phyloP scores from a whole-genome alignment of 768 basidiomycete genomes.

The Mycena pura region DNA sequence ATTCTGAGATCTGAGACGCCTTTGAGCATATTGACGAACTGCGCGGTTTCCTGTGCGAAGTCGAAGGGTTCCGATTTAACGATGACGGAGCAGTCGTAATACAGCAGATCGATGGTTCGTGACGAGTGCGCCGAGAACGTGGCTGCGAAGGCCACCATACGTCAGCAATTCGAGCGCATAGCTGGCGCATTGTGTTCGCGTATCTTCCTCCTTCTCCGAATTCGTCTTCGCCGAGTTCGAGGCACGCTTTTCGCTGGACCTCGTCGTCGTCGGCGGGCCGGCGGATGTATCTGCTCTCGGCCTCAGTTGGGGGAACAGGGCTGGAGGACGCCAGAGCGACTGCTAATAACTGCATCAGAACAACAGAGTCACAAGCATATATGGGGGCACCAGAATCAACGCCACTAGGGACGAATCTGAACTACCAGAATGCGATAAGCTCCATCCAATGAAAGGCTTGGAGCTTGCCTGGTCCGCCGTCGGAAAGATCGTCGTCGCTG shows the following conservation, averaged over 20 bases:
- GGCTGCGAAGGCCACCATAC: too few relatives aligned
- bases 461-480: not conserved
- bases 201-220: not conserved
- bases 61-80: too few relatives aligned
- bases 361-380: not conserved
- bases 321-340: not conserved
- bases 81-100: conserved; percentile 20
- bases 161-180: too few relatives aligned
- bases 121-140: too few relatives aligned
- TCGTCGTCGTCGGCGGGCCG: too few relatives aligned
- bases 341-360: not conserved
- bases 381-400: not conserved
- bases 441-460: not conserved
- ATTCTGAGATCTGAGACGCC: not conserved
- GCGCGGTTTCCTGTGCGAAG: too few relatives aligned
- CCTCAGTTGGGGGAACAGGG: not conserved
- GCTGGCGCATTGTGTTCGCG: too few relatives aligned
- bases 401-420: not conserved
- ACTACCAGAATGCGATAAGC: not conserved
- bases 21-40: too few relatives aligned
- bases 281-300: too few relatives aligned
- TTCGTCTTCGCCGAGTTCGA: not conserved
- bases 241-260: too few relatives aligned
- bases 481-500: not conserved
- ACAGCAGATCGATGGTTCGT: conserved; percentile 25